phyloP scores from a whole-genome alignment of 371 early-diverging fungal genomes.

The Saksenaea vasiformis region DNA sequence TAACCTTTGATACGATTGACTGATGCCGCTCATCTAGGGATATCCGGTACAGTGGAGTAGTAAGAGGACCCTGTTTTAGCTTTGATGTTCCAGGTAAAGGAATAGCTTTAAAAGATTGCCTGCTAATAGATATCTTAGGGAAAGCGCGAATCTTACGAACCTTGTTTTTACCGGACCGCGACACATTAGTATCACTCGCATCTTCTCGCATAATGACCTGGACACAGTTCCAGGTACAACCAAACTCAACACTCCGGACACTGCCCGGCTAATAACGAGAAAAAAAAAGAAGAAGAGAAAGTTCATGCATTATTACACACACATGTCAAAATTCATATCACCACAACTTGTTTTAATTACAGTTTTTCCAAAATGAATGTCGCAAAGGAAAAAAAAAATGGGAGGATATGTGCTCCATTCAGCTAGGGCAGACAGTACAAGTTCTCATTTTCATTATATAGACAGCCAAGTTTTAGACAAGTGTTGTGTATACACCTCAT shows the following conservation, averaged over 20 bases:
- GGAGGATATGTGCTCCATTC: too few species aligned
- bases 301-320: too few species aligned
- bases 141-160: constrained; percentile 19
- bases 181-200: constrained; percentile 25
- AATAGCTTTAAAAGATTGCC: neutral
- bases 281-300: too few species aligned
- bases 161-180: constrained; percentile 27
- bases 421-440: too few species aligned
- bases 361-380: too few species aligned
- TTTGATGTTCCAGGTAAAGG: constrained; percentile 5
- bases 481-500: neutral
- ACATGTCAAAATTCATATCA: too few species aligned
- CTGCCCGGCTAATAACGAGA: neutral
- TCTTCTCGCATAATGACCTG: constrained; percentile 29
- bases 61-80: constrained; percentile 22
- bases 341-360: too few species aligned
- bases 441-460: too few species aligned
- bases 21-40: constrained; percentile 18
- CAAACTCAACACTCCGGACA: constrained; percentile 17
- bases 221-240: constrained; percentile 37
- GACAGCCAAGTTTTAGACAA: neutral
- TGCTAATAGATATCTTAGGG: neutral
- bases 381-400: too few species aligned
- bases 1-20: neutral
- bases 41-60: constrained; percentile 30